A percentile compares a stretch with the other conserved stretches of the same genome.
phyloP scores from a whole-genome alignment of 192 early-diverging fungal genomes.

The Coemansia asiatica region DNA sequence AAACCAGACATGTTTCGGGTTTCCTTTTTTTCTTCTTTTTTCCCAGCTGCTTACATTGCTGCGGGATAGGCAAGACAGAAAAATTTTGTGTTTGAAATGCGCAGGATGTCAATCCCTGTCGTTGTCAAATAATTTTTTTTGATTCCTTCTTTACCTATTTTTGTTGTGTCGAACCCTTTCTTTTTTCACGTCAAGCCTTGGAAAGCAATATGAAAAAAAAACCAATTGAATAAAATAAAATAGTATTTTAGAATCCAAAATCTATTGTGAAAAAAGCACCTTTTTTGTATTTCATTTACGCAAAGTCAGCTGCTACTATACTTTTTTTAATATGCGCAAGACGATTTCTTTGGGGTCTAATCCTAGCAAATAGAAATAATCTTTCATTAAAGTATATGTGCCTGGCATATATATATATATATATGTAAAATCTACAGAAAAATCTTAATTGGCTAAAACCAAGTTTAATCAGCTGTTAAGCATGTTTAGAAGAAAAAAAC shows the following conservation, averaged over 20 bases:
- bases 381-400: neutral
- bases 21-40: neutral
- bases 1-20: neutral
- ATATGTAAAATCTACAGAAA: neutral
- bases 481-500: neutral
- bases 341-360: neutral
- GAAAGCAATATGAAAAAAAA: neutral
- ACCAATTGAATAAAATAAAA: neutral
- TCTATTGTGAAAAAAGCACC: neutral
- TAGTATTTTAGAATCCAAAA: neutral
- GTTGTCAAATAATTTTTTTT: neutral
- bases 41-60: neutral
- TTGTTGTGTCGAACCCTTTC: neutral
- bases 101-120: neutral
- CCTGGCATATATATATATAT: neutral
- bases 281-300: conserved; percentile 3
- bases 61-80: neutral
- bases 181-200: no score
- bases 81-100: neutral
- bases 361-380: neutral
- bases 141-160: neutral
- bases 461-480: neutral
- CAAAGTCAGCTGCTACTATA: neutral
- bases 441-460: neutral
- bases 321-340: conserved; percentile 5